Evolutionary conservation across 495 filamentous ascomycete genomes (phyloP), one percentile per base, ranked within the genome.

Genomic region (Elasticomyces elasticus): DNA sequence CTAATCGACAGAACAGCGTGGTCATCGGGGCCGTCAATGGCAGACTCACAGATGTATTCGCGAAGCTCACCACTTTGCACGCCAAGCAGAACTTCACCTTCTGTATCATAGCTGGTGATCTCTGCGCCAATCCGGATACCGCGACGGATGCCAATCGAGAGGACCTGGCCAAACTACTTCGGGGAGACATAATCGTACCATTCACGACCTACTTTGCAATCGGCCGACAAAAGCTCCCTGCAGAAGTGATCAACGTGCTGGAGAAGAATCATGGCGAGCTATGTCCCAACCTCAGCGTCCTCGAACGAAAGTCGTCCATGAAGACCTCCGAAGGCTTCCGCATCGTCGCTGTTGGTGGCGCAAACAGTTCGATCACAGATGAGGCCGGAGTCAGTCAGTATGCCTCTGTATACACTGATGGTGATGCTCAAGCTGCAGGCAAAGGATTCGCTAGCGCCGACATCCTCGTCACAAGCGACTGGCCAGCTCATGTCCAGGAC

Each of bases 321-420:
- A 95, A 90, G 66, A 98, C 92, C 0, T 83, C 86, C 20, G 89
- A 95, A 50, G 92, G 92, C 11, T 75, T 98, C 22, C 79, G 84
- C 12, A 86, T 98, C 50, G 85, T 88, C 3, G 72, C 84, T 10
- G 74, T 96, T 1, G 90, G 90, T 37, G 92, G 92, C 0, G 66
- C 69, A 11, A 69, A 86, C 0, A 46, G 72, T 9, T 69, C 68
- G 27, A 69, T 78, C 15, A 68, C 74, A 47, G 72, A 68, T 22
- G 74, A 76, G 3, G 77, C 78, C 0, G 31, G 10, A 37, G 77
- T 79, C 49, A 82, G 86, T 46, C 77, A 84, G 56, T 77, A 80
- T 51, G 66, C 77, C 4, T 84, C 88, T 0, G 76, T 75, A 45
- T 89, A 94, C 65, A 84, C 76, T 0, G 77, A 82, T 50, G 76